Evolutionary conservation across 768 basidiomycete genomes (phyloP).

Genomic region (Lactarius vividus): DNA sequence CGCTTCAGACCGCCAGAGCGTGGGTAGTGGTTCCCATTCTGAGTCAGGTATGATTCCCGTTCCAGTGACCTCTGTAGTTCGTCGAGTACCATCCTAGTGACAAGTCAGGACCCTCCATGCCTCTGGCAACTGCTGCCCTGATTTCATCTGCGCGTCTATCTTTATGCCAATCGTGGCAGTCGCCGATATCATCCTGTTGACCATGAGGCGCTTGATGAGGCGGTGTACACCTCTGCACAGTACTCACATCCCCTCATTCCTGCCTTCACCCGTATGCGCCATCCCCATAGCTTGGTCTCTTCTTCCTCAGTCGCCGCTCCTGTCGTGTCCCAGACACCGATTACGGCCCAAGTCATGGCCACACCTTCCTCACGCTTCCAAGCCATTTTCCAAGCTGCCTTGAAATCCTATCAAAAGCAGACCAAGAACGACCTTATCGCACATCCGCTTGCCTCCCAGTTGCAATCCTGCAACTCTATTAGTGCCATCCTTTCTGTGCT

Average conservation of each 20-base stretch:
- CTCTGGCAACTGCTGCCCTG: too few species aligned
- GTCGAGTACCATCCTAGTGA: too few species aligned
- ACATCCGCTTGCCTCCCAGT: not conserved
- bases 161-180: not conserved
- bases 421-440: not conserved
- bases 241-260: not conserved
- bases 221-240: not conserved
- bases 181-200: not conserved
- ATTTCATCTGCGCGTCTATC: not conserved
- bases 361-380: not conserved
- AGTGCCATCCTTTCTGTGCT: not conserved
- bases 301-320: not conserved
- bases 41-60: too few species aligned
- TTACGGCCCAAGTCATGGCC: not conserved
- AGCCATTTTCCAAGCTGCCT: not conserved
- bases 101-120: too few species aligned
- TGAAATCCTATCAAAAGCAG: not conserved
- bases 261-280: not conserved
- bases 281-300: not conserved
- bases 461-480: not conserved
- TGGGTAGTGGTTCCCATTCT: too few species aligned
- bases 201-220: not conserved
- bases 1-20: too few species aligned
- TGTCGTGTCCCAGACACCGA: not conserved
- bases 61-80: too few species aligned